A percentile compares a stretch with the other conserved stretches of the same genome.
These are phyloP conservation scores for Corynespora cassiicola DNA, from an alignment of 2,329 filamentous ascomycete genomes.

Conservation along the genomic window DNA sequence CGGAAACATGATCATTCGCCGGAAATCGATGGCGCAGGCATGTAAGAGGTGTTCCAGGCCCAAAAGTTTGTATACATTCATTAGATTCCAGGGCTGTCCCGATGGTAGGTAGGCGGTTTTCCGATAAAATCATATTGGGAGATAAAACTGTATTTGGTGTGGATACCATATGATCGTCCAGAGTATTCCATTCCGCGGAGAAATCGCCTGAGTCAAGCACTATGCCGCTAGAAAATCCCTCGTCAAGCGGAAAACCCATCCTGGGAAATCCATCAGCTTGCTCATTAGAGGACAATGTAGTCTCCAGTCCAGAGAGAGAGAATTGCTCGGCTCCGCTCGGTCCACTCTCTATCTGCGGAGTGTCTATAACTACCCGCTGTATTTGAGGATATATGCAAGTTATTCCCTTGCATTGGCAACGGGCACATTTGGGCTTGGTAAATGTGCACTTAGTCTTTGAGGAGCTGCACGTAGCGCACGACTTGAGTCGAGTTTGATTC, in stretches of 20 bases:
- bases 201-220: not conserved
- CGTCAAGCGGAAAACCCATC: not conserved
- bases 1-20: not conserved
- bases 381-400: constrained; percentile 1
- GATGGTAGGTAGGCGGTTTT: not conserved
- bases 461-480: not conserved
- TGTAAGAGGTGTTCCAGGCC: not conserved
- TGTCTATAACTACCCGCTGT: not conserved
- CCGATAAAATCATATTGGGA: too few species aligned
- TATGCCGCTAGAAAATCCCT: not conserved
- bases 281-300: not conserved
- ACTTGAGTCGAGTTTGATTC: constrained; percentile 1
- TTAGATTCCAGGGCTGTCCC: not conserved
- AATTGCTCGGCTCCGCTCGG: not conserved
- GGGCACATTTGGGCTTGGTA: constrained; percentile 1
- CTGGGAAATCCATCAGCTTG: not conserved
- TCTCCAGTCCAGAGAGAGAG: not conserved
- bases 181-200: too few species aligned
- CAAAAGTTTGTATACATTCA: not conserved
- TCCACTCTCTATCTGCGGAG: not conserved
- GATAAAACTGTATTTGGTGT: too few species aligned
- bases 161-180: too few species aligned
- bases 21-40: constrained; percentile 1
- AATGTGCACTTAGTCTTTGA: constrained; percentile 2
- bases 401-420: not conserved